Evolutionary conservation across 805 yeast species (phyloP).

Genomic region (Priceomyces castillae): DNA sequence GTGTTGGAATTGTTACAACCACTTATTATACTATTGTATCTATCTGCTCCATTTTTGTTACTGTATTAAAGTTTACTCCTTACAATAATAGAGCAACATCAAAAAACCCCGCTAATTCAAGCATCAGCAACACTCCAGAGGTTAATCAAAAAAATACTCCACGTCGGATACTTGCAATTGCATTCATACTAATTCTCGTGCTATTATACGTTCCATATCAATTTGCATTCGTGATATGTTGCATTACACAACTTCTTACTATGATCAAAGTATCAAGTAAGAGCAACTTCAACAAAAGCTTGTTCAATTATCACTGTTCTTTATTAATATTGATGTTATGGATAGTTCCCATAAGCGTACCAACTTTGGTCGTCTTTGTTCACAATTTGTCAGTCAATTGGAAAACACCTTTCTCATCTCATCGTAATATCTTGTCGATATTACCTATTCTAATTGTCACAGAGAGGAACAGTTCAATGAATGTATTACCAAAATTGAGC

Average conservation of each 20-base stretch:
- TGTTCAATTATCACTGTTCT: slow-evolving; percentile 60
- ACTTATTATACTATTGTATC: slow-evolving; percentile 26
- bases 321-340: slow-evolving; percentile 67
- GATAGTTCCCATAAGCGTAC: slow-evolving; percentile 75
- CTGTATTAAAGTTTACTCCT: not conserved
- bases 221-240: slow-evolving; percentile 63
- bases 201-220: slow-evolving; percentile 77
- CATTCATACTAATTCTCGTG: slow-evolving; percentile 43
- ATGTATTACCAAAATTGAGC: slow-evolving; percentile 40
- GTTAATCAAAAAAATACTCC: not conserved
- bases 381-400: slow-evolving; percentile 76
- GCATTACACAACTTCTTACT: slow-evolving; percentile 56
- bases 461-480: slow-evolving; percentile 52
- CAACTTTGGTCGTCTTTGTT: slow-evolving; percentile 75
- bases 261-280: slow-evolving; percentile 34
- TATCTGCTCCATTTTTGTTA: slow-evolving; percentile 1
- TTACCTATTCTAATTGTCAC: slow-evolving; percentile 65
- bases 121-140: too few relatives aligned
- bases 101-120: not conserved
- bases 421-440: slow-evolving; percentile 77
- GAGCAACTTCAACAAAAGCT: slow-evolving; percentile 16
- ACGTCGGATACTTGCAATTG: slow-evolving; percentile 27
- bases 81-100: not conserved
- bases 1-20: slow-evolving; percentile 42
- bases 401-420: slow-evolving; percentile 83